A percentile compares a stretch with the other conserved stretches of the same genome.
phyloP scores from a whole-genome alignment of 805 yeast genomes.

The Barnettozyma populi region DNA sequence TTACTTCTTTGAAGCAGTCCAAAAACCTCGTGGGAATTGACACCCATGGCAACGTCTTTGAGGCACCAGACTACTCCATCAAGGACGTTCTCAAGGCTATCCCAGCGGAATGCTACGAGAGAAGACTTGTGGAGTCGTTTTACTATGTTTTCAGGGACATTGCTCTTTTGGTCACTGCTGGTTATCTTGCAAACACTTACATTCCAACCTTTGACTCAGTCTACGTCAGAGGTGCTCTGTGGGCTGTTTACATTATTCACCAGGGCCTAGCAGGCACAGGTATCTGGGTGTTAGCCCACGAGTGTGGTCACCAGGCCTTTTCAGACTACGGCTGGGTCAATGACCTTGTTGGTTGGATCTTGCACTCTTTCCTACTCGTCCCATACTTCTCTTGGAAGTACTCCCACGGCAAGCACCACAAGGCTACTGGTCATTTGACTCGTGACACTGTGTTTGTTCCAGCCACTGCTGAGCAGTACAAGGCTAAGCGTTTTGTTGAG shows the following conservation, averaged over 20 bases:
- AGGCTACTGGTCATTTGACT: constrained; percentile 78
- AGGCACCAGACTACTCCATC: constrained; percentile 70
- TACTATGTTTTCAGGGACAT: constrained; percentile 68
- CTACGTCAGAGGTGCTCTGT: constrained; percentile 45
- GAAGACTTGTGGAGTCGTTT: constrained; percentile 49
- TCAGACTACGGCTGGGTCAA: constrained; percentile 66
- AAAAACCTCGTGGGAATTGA: constrained; percentile 31
- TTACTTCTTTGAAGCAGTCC: constrained; percentile 11
- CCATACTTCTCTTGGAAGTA: constrained; percentile 88
- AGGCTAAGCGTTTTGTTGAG: constrained; percentile 32
- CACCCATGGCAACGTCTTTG: constrained; percentile 52
- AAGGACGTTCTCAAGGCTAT: constrained; percentile 69
- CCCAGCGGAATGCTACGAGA: constrained; percentile 70
- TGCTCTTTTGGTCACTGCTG: constrained; percentile 41
- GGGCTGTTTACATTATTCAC: constrained; percentile 49
- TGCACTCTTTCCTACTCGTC: constrained; percentile 73
- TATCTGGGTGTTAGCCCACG: constrained; percentile 83
- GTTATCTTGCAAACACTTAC: constrained; percentile 45
- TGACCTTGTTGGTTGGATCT: constrained; percentile 77
- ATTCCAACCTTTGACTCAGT: constrained; percentile 45
- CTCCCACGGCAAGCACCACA: constrained; percentile 83
- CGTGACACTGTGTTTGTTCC: constrained; percentile 88
- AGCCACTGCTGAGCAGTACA: constrained; percentile 52
- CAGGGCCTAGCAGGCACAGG: constrained; percentile 74
- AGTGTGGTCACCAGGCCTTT: constrained; percentile 88